These are phyloP conservation scores for Fonsecaea erecta DNA, from an alignment of 2,329 filamentous ascomycete species.

Conservation along the genomic window DNA sequence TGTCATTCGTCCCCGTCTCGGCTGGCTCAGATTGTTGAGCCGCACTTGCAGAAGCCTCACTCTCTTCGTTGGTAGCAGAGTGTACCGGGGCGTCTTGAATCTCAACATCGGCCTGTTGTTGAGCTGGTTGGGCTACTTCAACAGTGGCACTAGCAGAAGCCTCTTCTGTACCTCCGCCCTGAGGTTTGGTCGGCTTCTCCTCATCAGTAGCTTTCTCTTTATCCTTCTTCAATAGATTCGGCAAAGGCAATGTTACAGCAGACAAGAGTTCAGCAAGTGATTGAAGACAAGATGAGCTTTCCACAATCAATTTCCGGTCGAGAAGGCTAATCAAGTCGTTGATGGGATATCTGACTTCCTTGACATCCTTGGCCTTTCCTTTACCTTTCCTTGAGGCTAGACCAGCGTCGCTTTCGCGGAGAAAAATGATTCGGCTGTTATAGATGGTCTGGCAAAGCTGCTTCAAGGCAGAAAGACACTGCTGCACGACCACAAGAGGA, in stretches of 20 bases:
- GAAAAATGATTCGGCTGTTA: slow-evolving; percentile 87
- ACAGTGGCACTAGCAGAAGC: slow-evolving; percentile 43
- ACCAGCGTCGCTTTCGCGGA: slow-evolving; percentile 87
- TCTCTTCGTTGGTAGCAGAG: slow-evolving; percentile 25
- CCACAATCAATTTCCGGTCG: slow-evolving; percentile 93
- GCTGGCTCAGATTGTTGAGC: slow-evolving; percentile 38
- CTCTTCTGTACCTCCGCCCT: slow-evolving; percentile 37
- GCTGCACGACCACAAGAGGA: slow-evolving; percentile 91
- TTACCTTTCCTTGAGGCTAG: slow-evolving; percentile 83
- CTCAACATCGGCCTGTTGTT: slow-evolving; percentile 37
- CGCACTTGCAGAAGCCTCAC: slow-evolving; percentile 6
- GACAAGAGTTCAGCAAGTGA: slow-evolving; percentile 84
- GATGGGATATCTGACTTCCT: slow-evolving; percentile 83
- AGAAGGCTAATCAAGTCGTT: slow-evolving; percentile 87
- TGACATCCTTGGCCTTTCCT: slow-evolving; percentile 84
- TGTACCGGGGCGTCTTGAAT: slow-evolving; percentile 37
- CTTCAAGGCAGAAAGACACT: slow-evolving; percentile 84
- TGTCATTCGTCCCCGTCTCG: slow-evolving; percentile 39
- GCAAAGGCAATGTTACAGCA: slow-evolving; percentile 84
- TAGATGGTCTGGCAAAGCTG: slow-evolving; percentile 83
- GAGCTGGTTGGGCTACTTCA: slow-evolving; percentile 45
- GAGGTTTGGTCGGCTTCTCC: slow-evolving; percentile 33
- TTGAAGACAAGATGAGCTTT: slow-evolving; percentile 97
- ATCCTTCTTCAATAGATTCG: slow-evolving; percentile 78
- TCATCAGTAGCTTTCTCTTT: slow-evolving; percentile 56